Conservation (phyloP, 1,139 yeast species). For the Lodderomyces jiufengensis region DNA sequence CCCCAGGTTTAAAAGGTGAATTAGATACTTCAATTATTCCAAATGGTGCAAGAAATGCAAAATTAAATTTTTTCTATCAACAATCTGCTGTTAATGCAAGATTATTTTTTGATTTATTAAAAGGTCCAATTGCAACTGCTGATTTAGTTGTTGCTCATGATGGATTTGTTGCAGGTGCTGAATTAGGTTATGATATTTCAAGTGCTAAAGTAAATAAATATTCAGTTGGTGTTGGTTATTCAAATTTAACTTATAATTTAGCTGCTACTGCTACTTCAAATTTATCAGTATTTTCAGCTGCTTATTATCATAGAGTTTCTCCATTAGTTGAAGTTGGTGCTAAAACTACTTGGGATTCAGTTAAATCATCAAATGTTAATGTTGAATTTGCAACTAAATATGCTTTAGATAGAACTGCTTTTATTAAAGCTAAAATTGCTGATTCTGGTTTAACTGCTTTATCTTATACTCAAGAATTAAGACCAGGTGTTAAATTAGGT, state of each 20-base stretch:
- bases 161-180: slow-evolving; percentile 96
- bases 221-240: slow-evolving; percentile 92
- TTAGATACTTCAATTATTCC: slow-evolving; percentile 87
- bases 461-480: slow-evolving; percentile 90
- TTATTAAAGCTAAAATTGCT: slow-evolving; percentile 94
- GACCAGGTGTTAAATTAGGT: slow-evolving; percentile 97
- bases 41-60: slow-evolving; percentile 83
- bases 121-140: slow-evolving; percentile 94
- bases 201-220: slow-evolving; percentile 91
- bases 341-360: slow-evolving; percentile 93
- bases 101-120: slow-evolving; percentile 90
- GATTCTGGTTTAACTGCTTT: slow-evolving; percentile 95
- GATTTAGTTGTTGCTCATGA: slow-evolving; percentile 94
- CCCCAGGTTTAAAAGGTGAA: slow-evolving; percentile 95
- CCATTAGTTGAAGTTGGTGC: slow-evolving; percentile 96
- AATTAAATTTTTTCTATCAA: slow-evolving; percentile 85
- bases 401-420: slow-evolving; percentile 79
- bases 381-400: slow-evolving; percentile 97
- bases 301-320: slow-evolving; percentile 94
- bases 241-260: slow-evolving; percentile 82
- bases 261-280: slow-evolving; percentile 88
- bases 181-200: slow-evolving; percentile 92
- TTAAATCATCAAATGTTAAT: slow-evolving; percentile 61
- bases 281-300: slow-evolving; percentile 88
- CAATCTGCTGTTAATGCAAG: slow-evolving; percentile 94